A percentile compares a stretch with the other conserved stretches of the same genome.
These are phyloP conservation scores for Sclerotinia trifoliorum DNA, from an alignment of 2,329 filamentous ascomycete species.

Conservation along the genomic window DNA sequence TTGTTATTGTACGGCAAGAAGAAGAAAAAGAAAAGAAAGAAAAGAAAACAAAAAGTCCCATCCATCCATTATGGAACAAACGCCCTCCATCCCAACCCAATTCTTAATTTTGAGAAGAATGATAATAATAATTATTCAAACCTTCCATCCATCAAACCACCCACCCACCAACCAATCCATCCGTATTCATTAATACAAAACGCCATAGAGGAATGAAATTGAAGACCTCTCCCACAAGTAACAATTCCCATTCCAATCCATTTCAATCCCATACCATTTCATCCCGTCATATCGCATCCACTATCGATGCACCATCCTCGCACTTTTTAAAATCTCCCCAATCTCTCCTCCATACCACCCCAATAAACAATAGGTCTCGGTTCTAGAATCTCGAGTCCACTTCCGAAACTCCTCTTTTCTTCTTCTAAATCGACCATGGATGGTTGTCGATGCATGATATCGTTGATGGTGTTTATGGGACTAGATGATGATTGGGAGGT, in stretches of 20 bases:
- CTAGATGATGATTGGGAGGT: slow-evolving; percentile 45
- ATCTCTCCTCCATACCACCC: slow-evolving; percentile 55
- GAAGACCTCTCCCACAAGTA: slow-evolving; percentile 22
- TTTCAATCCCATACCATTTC: not conserved
- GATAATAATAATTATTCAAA: not conserved
- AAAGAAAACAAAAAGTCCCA: not conserved
- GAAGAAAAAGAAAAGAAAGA: too few species aligned
- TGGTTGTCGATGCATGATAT: slow-evolving; percentile 57
- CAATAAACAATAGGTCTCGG: slow-evolving; percentile 63
- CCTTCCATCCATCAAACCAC: not conserved
- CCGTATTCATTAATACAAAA: slow-evolving; percentile 1
- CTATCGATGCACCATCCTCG: not conserved
- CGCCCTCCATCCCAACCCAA: not conserved
- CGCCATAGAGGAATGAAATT: slow-evolving; percentile 7
- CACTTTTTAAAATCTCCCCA: not conserved
- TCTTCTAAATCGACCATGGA: slow-evolving; percentile 58
- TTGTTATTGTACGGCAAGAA: not conserved
- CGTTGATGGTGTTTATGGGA: slow-evolving; percentile 53
- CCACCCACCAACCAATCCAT: not conserved
- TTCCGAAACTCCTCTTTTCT: slow-evolving; percentile 53
- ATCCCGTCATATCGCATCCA: not conserved
- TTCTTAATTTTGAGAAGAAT: not conserved
- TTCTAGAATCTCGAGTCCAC: slow-evolving; percentile 57
- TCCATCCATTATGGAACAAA: slow-evolving; percentile 3
- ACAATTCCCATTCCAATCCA: not conserved